A percentile compares a stretch with the other conserved stretches of the same genome.
Evolutionary conservation across 192 early-diverging fungal species (phyloP).

Genomic region (Physocladia obscura): DNA sequence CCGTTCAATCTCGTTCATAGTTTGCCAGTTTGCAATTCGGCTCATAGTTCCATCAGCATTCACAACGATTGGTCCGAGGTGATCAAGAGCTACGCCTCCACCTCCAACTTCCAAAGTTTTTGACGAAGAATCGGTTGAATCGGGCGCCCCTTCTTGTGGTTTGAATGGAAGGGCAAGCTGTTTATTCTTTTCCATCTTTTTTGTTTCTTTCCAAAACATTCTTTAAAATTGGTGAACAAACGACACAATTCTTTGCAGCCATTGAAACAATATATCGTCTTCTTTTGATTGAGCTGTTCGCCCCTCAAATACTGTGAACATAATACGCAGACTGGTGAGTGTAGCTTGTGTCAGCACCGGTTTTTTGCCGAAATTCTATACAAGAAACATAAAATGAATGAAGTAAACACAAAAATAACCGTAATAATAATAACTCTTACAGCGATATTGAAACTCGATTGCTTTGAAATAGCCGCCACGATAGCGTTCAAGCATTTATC

Average conservation of each 20-base stretch:
- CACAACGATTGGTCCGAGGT: constrained; percentile 18
- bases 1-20: constrained; percentile 36
- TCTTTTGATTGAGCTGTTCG: not conserved
- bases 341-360: not conserved
- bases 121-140: not conserved
- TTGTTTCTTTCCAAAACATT: no score
- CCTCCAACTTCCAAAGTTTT: not conserved
- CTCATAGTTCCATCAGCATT: constrained; percentile 40
- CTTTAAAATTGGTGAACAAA: not conserved
- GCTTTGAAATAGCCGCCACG: not conserved
- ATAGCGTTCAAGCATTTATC: not conserved
- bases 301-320: constrained; percentile 11
- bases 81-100: constrained; percentile 16
- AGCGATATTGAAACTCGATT: no score
- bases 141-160: constrained; percentile 2
- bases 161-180: constrained; percentile 15
- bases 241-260: constrained; percentile 6
- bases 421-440: not conserved
- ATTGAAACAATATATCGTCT: constrained; percentile 5
- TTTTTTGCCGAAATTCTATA: not conserved
- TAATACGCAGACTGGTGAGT: not conserved
- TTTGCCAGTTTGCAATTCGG: constrained; percentile 47
- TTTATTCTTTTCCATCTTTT: no score
- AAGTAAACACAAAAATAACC: not conserved
- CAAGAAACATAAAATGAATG: not conserved